These are phyloP conservation scores for Bertia moriformis DNA, from an alignment of 2,329 filamentous ascomycete genomes.

Conservation along the genomic window DNA sequence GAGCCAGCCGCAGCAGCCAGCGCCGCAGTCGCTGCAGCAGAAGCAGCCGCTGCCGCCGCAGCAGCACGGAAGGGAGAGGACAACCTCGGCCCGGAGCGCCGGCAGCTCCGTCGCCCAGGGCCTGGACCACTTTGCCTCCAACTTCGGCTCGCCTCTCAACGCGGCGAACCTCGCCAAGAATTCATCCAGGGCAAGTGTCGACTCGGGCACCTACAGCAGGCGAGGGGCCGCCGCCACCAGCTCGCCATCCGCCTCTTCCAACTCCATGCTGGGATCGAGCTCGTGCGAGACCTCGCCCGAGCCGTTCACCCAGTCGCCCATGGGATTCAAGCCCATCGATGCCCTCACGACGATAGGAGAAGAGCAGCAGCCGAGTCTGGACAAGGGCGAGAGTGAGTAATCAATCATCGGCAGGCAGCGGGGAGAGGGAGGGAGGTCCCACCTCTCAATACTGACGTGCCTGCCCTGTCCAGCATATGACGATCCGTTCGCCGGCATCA, in stretches of 20 bases:
- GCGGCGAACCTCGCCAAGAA: neutral
- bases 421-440: conserved; percentile 6
- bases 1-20: no score
- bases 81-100: no score
- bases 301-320: conserved; percentile 57
- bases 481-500: conserved; percentile 25
- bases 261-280: conserved; percentile 42
- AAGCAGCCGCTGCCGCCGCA: no score
- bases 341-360: conserved; percentile 51
- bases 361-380: conserved; percentile 35
- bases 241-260: conserved; percentile 49
- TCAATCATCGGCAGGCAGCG: conserved; percentile 29
- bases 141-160: neutral
- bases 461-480: conserved; percentile 33
- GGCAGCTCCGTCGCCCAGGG: neutral
- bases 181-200: conserved; percentile 21
- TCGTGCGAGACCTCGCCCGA: conserved; percentile 69
- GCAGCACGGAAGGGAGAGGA: no score
- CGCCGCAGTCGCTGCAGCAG: conserved; percentile 7
- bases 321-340: conserved; percentile 47
- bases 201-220: conserved; percentile 29
- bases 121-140: neutral
- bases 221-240: conserved; percentile 41
- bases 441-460: neutral
- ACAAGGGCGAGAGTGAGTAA: conserved; percentile 28